A percentile compares a stretch with the other conserved stretches of the same genome.
Conservation (phyloP, 179 eudicot genomes). For the Camellia oleifera region DNA sequence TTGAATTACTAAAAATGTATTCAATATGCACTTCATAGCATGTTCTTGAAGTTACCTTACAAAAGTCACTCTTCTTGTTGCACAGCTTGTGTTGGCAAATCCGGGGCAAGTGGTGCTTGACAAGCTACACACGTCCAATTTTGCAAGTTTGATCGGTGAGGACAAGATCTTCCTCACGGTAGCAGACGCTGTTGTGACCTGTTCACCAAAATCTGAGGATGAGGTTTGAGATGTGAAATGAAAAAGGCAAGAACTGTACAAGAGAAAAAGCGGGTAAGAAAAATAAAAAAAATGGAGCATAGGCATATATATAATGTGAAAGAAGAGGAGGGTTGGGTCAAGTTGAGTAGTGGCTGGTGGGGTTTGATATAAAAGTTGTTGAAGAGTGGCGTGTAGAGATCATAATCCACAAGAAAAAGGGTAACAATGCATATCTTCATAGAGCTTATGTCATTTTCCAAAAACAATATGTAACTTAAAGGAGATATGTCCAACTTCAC, state of each 20-base stretch:
- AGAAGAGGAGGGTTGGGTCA: background rate
- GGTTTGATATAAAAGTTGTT: background rate
- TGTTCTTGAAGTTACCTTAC: no score
- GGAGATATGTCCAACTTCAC: no score
- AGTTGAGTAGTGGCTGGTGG: background rate
- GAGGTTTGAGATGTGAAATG: constrained; percentile 22
- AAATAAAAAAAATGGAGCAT: background rate
- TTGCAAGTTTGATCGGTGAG: constrained; percentile 49
- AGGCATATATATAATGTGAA: background rate
- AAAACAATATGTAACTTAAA: no score
- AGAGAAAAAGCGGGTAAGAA: background rate
- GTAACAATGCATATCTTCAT: no score
- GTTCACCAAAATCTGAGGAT: constrained; percentile 33
- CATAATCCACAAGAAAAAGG: constrained; percentile 14
- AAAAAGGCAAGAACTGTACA: background rate
- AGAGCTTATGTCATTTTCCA: no score
- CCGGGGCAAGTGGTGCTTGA: constrained; percentile 76
- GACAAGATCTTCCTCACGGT: constrained; percentile 72
- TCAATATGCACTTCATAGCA: no score
- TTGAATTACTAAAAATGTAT: background rate
- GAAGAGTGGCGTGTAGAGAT: background rate
- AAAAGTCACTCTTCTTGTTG: background rate
- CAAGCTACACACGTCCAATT: constrained; percentile 65
- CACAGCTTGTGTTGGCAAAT: constrained; percentile 73
- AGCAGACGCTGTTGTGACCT: constrained; percentile 62